Base-by-base conservation (phyloP, 2,329 filamentous ascomycete species). In the Massarina eburnea region DNA sequence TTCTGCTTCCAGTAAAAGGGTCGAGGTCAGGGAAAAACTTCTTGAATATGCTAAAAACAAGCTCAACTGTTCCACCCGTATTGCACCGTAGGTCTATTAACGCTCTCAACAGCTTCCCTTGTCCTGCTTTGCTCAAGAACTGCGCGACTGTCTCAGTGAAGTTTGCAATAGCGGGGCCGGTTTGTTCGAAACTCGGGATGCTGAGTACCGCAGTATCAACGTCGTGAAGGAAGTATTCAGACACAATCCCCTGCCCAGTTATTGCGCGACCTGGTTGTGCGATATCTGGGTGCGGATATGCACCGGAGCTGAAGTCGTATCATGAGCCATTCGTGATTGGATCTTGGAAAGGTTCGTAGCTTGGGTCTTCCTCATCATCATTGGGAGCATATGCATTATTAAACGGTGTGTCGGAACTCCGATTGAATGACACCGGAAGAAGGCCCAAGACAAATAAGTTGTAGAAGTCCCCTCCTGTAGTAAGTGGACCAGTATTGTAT, bases 61-160 rank as follows among this genome's bases (percentile, higher is more conserved):
- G 55, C 7, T 57, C 38, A 1, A 59, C 48, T 1, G 42, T 45
- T 5, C 84, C 84, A 14, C 84, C 84, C 0, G 67, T 68, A 51
- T 87, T 88, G 2, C 70, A 73, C 9, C 78, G 76, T 3, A 87
- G 57, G 51, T 88, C 84, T 46, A 87, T 79, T 14, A 87, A 69
- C 1, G 87, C 67, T 52, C 78, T 80, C 12, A 69, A 76, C 51
- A 80, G 79, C 2, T 73, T 72, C 4, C 67, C 66, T 1, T 58
- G 50, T 24, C 74, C 72, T 8, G 73, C 72, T 17, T 71, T 64
- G 0, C 66, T 60, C 12, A 83, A 65, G 51, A 82, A 76, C 2
- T 70, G 41, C 5, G 65, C 41, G 0, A 64, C 48, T 36, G 61
- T 48, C 15, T 58, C 52, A 21, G 64, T 68, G 14, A 62, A 59